Base-by-base conservation (phyloP, 257 asterid species). In the Capsicum chinense region DNA sequence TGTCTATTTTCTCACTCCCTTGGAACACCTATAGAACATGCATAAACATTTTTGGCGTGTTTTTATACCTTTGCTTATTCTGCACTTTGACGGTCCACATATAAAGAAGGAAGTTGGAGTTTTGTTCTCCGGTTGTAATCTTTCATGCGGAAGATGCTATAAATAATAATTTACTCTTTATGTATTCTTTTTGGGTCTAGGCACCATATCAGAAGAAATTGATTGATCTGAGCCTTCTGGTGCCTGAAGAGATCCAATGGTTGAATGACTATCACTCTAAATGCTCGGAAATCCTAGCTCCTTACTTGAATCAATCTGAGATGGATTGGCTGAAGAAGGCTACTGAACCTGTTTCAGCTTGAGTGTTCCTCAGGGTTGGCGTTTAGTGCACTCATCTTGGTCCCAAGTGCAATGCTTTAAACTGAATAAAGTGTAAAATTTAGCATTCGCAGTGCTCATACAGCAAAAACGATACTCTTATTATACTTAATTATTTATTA, bases 131-230 rank as follows among this genome's bases (percentile, higher is more conserved):
- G 15, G 15, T 59, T 8, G 66, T 26, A 21, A 57, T 60, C 52
- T 15, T 59, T 44, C 21, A 60, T 33, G n/a, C 33, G 57, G 17
- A 44, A 35, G 33, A 57, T 47, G 21, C 19, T 57, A 60, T 35
- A 26, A 70, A 8, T 63, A 37, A 14, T 33, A 26, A 16, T 67
- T n/a, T 5, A 21, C 70, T 57, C 70, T 26, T 50, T 9, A 84
- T 82, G 74, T 76, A 15, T 39, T 56, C 56, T 6, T 9, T 83
- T 73, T 90, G 57, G 62, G 83, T 83, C 13, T 85, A 97, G 99
- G 99, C 96, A 62, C 99, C 98, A 7, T 97, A 93, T 85, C 99
- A 97, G 68, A 91, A 50, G 80, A 97, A 97, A 82, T 68, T 95
- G 92, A 92, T 97, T 70, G 98, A 97, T 7, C 44, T 85, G 79